These are phyloP conservation scores for Endogone sp. DNA, from an alignment of 192 early-diverging fungal species.

Conservation along the genomic window DNA sequence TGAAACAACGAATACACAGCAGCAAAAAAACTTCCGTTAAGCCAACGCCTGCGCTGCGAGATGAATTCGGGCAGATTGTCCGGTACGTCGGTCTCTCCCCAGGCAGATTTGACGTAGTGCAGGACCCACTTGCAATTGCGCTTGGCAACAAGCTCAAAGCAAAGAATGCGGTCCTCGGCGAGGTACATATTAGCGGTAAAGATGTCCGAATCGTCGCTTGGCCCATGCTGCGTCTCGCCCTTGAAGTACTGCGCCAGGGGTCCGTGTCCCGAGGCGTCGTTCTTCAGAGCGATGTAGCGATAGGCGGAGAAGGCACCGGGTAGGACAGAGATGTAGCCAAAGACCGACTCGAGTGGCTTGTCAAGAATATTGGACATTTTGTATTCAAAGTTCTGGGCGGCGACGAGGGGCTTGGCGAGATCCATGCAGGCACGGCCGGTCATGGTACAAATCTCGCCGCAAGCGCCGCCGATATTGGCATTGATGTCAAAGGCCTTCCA, in stretches of 20 bases:
- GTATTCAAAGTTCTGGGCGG: conserved; percentile 83
- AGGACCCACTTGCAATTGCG: conserved; percentile 62
- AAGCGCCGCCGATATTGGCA: conserved; percentile 72
- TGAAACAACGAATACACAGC: conserved; percentile 61
- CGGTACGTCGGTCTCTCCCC: conserved; percentile 79
- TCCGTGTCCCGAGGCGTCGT: conserved; percentile 44
- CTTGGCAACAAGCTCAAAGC: conserved; percentile 77
- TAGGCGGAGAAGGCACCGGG: conserved; percentile 87
- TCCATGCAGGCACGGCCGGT: conserved; percentile 48
- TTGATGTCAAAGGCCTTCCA: conserved; percentile 80
- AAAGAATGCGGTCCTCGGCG: conserved; percentile 72
- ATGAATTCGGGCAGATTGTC: conserved; percentile 70
- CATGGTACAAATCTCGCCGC: conserved; percentile 78
- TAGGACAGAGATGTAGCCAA: conserved; percentile 81
- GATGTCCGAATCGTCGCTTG: conserved; percentile 51
- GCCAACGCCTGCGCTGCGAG: conserved; percentile 76
- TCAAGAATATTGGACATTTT: conserved; percentile 75
- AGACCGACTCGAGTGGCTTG: conserved; percentile 75
- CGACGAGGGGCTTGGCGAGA: conserved; percentile 72
- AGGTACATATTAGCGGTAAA: conserved; percentile 70
- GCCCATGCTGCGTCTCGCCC: conserved; percentile 64
- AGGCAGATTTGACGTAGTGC: conserved; percentile 67
- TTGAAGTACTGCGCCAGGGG: conserved; percentile 74
- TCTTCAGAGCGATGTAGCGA: conserved; percentile 65
- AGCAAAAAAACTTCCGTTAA: conserved; percentile 81